Evolutionary conservation across 805 yeast species (phyloP).

Genomic region (Yamadazyma takamatsuzukensis): DNA sequence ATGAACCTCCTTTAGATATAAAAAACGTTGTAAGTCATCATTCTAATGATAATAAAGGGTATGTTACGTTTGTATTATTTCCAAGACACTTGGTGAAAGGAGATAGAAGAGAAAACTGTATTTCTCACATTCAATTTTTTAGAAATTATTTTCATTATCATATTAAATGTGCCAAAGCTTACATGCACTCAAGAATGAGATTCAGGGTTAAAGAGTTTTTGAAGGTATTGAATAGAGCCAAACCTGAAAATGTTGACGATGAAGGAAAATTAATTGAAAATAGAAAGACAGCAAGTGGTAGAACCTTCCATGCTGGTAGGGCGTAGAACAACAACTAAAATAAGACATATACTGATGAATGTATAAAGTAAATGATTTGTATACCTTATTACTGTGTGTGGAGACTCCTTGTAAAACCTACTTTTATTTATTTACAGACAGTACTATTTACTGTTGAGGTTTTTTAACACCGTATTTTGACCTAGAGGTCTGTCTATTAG

Average conservation of each 20-base stretch:
- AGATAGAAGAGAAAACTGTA: slow-evolving; percentile 77
- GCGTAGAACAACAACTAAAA: slow-evolving; percentile 6
- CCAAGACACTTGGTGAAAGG: slow-evolving; percentile 69
- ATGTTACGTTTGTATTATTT: slow-evolving; percentile 70
- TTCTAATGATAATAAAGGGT: slow-evolving; percentile 43
- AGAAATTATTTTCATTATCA: slow-evolving; percentile 98
- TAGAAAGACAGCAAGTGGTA: slow-evolving; percentile 70
- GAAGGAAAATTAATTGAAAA: slow-evolving; percentile 46
- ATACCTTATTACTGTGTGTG: too few species aligned
- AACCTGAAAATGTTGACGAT: slow-evolving; percentile 83
- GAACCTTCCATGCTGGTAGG: slow-evolving; percentile 49
- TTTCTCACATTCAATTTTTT: slow-evolving; percentile 87
- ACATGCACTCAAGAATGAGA: slow-evolving; percentile 98
- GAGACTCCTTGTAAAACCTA: too few species aligned
- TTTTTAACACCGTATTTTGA: slow-evolving; percentile 92
- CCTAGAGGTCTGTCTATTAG: slow-evolving; percentile 84
- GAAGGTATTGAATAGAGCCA: slow-evolving; percentile 94
- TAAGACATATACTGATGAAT: background rate
- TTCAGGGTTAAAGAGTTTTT: slow-evolving; percentile 89
- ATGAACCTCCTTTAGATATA: slow-evolving; percentile 87
- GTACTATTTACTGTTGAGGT: slow-evolving; percentile 41
- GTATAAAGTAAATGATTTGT: too few species aligned
- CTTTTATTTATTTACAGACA: slow-evolving; percentile 3
- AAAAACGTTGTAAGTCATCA: slow-evolving; percentile 26
- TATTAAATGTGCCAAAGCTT: slow-evolving; percentile 97